Evolutionary conservation across 2,329 filamentous ascomycete species (phyloP).

Genomic region (Neofusicoccum umdonicola): DNA sequence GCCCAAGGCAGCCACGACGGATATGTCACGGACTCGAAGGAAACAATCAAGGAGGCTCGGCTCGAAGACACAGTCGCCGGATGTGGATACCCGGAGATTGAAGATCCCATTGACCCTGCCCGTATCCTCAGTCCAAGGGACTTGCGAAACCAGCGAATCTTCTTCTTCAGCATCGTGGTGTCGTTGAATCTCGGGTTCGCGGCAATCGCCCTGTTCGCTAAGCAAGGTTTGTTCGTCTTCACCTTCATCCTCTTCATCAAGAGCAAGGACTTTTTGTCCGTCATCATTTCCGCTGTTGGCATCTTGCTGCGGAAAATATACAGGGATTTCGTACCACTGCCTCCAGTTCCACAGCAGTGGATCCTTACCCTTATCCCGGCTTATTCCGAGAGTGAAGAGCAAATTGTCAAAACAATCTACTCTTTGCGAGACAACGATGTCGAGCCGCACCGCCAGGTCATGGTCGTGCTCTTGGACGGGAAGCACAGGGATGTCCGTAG

Average conservation of each 20-base stretch:
- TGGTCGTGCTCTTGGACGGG: constrained; percentile 25
- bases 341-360: constrained; percentile 21
- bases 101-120: constrained; percentile 9
- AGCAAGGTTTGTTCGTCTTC: constrained; percentile 18
- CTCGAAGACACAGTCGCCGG: constrained; percentile 10
- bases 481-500: constrained; percentile 21
- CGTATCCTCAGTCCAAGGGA: constrained; percentile 7
- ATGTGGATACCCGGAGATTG: constrained; percentile 11
- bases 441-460: constrained; percentile 24
- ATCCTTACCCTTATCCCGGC: constrained; percentile 26
- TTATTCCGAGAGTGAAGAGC: constrained; percentile 25
- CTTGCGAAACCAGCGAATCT: constrained; percentile 8
- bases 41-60: neutral
- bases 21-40: neutral
- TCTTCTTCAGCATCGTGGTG: neutral
- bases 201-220: neutral
- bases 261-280: constrained; percentile 24
- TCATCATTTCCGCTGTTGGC: constrained; percentile 18
- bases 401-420: constrained; percentile 25
- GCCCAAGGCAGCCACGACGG: neutral
- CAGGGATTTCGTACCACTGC: constrained; percentile 14
- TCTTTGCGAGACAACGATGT: constrained; percentile 24
- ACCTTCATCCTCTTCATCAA: constrained; percentile 25
- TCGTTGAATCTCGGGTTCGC: constrained; percentile 7
- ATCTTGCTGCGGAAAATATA: constrained; percentile 18